These are phyloP conservation scores for Microcos paniculata DNA, from an alignment of 345 rosid genomes.

Conservation along the genomic window DNA sequence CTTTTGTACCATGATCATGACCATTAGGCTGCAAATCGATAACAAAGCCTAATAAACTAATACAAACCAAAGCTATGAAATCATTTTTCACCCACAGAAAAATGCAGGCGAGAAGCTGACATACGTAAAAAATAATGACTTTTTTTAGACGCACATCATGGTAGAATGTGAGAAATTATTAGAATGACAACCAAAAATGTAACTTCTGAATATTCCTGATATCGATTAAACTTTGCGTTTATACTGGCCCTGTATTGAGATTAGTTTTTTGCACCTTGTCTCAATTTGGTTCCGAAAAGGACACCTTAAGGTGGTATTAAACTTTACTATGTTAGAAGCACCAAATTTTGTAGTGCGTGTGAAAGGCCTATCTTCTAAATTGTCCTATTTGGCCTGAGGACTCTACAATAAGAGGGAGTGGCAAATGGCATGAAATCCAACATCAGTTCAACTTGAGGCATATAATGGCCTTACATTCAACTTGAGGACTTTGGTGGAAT, in stretches of 20 bases:
- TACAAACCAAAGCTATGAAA: not conserved
- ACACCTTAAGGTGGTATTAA: not conserved
- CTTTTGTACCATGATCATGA: conserved; percentile 80
- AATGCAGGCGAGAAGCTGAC: not conserved
- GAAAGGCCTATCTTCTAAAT: not conserved
- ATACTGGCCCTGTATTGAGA: not conserved
- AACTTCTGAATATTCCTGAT: not conserved
- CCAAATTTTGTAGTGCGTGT: too few species aligned
- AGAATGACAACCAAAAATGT: not conserved
- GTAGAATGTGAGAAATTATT: not conserved
- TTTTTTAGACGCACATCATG: not conserved
- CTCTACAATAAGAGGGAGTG: not conserved
- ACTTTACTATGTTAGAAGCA: not conserved
- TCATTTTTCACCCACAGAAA: not conserved
- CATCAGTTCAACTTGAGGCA: not conserved
- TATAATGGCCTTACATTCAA: too few species aligned
- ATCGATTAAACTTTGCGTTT: not conserved
- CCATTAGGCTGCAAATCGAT: conserved; percentile 65
- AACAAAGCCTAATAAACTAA: not conserved
- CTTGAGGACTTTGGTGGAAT: too few species aligned
- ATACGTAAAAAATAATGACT: not conserved
- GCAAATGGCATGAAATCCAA: not conserved
- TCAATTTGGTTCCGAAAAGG: not conserved
- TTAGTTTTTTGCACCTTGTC: not conserved
- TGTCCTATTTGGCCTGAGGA: not conserved